Percentiles rank a stretch among this genome's conserved stretches.
Conservation (phyloP, 2,329 filamentous ascomycete genomes). For the Talaromyces islandicus region DNA sequence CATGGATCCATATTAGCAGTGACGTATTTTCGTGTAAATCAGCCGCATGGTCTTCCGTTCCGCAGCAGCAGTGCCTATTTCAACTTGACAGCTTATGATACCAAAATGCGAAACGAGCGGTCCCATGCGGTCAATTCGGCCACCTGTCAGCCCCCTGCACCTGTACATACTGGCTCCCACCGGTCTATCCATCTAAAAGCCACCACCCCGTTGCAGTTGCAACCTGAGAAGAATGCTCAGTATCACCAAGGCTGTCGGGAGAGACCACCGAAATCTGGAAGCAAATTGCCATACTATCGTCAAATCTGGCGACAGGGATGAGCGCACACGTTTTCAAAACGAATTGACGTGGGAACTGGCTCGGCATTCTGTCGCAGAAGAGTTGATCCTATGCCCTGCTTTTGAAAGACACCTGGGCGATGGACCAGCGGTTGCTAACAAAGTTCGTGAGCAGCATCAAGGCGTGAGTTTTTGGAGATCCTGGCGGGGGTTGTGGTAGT, state of each 20-base stretch:
- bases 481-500: background rate
- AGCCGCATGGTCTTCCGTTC: background rate
- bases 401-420: slow-evolving; percentile 44
- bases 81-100: too few relatives aligned
- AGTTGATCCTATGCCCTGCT: slow-evolving; percentile 50
- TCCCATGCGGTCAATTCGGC: background rate
- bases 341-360: slow-evolving; percentile 50
- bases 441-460: slow-evolving; percentile 45
- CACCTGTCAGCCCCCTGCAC: background rate
- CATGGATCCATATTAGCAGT: background rate
- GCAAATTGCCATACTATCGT: slow-evolving; percentile 40
- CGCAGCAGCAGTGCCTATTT: background rate
- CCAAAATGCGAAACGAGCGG: too few relatives aligned
- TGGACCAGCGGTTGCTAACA: slow-evolving; percentile 41
- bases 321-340: slow-evolving; percentile 43
- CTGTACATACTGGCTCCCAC: background rate
- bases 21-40: background rate
- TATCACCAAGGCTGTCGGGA: slow-evolving; percentile 32
- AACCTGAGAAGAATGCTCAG: background rate
- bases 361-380: slow-evolving; percentile 47
- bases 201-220: background rate
- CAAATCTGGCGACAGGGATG: slow-evolving; percentile 35
- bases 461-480: slow-evolving; percentile 21
- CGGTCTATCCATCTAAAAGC: background rate
- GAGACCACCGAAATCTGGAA: slow-evolving; percentile 38